Evolutionary conservation across 352 stramenopile genomes (phyloP), one percentile per base, ranked within the genome.

Genomic region (Globisporangium splendens): DNA sequence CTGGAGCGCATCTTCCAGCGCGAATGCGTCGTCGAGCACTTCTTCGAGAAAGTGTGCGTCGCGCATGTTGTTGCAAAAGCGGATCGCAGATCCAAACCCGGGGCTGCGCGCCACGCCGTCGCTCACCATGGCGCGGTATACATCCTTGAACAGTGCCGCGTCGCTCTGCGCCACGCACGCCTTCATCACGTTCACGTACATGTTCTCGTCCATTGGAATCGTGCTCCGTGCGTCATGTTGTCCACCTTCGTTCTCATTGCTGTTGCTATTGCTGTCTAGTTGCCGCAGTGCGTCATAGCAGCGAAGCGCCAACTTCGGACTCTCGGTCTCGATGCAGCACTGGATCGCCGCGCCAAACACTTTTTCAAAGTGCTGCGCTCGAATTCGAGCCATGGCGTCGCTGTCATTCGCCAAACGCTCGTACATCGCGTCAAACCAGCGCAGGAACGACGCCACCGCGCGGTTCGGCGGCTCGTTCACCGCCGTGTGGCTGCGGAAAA

Each of bases 161-260:
- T 93, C 71, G 1, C 70, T 63, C 8, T 71, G 46, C 14, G 61
- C 67, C 13, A 61, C 59, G 33, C 70, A 78, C 14, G 80, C 75
- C 59, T 86, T 88, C 58, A 93, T 69, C 17, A 86, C 65, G 58
- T 91, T 93, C 24, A 93, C 79, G 61, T 81, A 87, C 14, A 93
- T 84, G 53, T 91, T 93, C 57, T 93, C 83, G 60, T 93, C 83
- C n/a, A 57, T 65, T 8, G 50, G 67, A 10, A 56, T 53, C 18
- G 61, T 15, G 39, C 13, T 44, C 3, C 31, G 17, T 18, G 62
- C 14, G 51, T 31, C 56, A 2, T 28, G 14, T 44, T 18, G 4
- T 65, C 13, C 6, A 20, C 48, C 18, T 54, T 11, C 5, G 18
- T 20, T 22, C 54, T 50, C 17, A 58, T n/a, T n/a, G 17, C 17